Evolutionary conservation across 192 early-diverging fungal species (phyloP).

Genomic region (Backusella luteola): DNA sequence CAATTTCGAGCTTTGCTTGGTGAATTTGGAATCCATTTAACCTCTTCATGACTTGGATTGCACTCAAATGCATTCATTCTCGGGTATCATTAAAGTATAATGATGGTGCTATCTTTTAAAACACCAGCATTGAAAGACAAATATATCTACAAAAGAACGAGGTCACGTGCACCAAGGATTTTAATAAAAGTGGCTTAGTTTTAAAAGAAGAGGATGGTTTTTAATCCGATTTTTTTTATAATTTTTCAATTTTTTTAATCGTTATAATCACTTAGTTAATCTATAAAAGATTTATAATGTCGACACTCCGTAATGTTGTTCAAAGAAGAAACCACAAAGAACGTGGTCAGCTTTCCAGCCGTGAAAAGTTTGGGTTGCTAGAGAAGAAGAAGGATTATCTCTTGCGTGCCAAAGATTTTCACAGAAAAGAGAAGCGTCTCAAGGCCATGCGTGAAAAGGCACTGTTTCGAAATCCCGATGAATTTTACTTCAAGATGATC

Average conservation of each 20-base stretch:
- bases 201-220: not conserved
- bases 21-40: too few species aligned
- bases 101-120: too few species aligned
- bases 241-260: not conserved
- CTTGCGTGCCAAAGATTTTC: slow-evolving; percentile 88
- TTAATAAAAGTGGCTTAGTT: not conserved
- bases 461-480: slow-evolving; percentile 86
- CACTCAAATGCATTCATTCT: too few species aligned
- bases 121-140: too few species aligned
- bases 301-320: slow-evolving; percentile 78
- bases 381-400: slow-evolving; percentile 99
- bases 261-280: not conserved
- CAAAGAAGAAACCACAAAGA: slow-evolving; percentile 90
- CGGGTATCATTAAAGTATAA: too few species aligned
- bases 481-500: slow-evolving; percentile 99
- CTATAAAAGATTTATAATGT: slow-evolving; percentile 34
- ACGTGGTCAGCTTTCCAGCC: slow-evolving; percentile 67
- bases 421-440: slow-evolving; percentile 81
- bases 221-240: not conserved
- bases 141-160: too few species aligned
- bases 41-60: too few species aligned
- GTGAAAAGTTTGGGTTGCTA: slow-evolving; percentile 73
- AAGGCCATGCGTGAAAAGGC: slow-evolving; percentile 88
- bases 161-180: not conserved
- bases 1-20: too few species aligned